phyloP scores from a whole-genome alignment of 164 flowering plant species.

The Pachysandra terminalis region DNA sequence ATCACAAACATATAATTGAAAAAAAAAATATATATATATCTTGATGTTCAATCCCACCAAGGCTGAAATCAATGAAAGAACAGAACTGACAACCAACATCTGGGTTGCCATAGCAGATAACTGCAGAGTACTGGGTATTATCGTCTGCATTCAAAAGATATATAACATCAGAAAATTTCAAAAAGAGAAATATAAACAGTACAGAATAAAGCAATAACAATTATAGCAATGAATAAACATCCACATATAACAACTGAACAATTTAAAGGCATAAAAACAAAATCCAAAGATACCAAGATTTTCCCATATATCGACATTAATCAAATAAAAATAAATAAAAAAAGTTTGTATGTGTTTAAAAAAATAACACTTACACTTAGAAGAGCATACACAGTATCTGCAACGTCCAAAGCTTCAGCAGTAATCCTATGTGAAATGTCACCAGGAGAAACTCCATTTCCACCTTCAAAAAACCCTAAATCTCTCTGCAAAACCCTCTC shows the following conservation, averaged over 20 bases:
- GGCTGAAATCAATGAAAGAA: constrained; percentile 59
- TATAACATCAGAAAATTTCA: not conserved
- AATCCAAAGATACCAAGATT: not conserved
- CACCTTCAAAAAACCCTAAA: constrained; percentile 73
- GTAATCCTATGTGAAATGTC: constrained; percentile 85
- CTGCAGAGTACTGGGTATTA: constrained; percentile 76
- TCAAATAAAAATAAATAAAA: no score
- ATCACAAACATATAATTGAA: not conserved
- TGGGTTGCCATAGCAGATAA: constrained; percentile 75
- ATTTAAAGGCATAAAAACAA: not conserved
- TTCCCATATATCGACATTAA: not conserved
- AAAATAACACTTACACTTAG: constrained; percentile 53
- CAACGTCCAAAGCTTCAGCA: constrained; percentile 83
- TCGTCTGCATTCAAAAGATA: constrained; percentile 27
- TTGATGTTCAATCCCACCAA: constrained; percentile 40
- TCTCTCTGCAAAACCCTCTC: constrained; percentile 71
- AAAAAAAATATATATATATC: not conserved
- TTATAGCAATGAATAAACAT: no score
- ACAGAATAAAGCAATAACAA: no score
- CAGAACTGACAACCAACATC: constrained; percentile 78
- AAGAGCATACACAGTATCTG: constrained; percentile 70
- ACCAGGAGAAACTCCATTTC: constrained; percentile 50
- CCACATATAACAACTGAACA: no score
- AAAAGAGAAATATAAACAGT: no score
- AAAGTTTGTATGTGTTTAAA: not conserved